Base-by-base conservation (phyloP, 2,329 filamentous ascomycete species). In the Scleromitrula shiraiana region DNA sequence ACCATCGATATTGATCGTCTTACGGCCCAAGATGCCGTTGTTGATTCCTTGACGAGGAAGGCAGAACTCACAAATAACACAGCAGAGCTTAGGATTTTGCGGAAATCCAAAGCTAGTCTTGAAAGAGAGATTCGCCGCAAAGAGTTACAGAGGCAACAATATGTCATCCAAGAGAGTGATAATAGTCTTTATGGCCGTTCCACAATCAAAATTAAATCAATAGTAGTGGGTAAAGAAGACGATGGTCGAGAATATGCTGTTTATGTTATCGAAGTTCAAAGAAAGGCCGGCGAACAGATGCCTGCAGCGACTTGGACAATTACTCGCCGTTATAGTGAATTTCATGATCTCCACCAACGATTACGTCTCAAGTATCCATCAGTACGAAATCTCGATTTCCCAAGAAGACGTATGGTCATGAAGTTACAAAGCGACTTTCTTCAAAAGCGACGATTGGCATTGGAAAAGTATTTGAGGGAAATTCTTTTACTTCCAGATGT, bases 51-150 rank as follows among this genome's bases (percentile, higher is more conserved):
- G 50, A 93, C 88, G 2, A 81, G 86, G 49, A 98, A 98, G 67
- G 93, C 94, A 0, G 93, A 98, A 64, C 71, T 98, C 44, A 98
- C 93, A 2, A 98, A 98, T 64, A 98, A 98, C 62, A 89, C 85
- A 12, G 88, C 91, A 2, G 93, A 98, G 65, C 66, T 98, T 44
- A 79, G 93, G 27, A 97, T 98, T 53, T 67, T 98, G 42, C 82
- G 85, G 46, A 98, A 98, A 65, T 96, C 89, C 1, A 95, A 93
- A 65, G 83, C 89, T 26, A 98, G 93, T 65, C 70, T 98, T 49
- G 86, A 95, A 61, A 78, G 93, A 56, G 93, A 98, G 65, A 89
- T 97, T 46, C 80, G 88, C 49, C 82, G 90, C 27, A 98, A 97
- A 64, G 91, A 97, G 66, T 77, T 98, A 61, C 93, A 98, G 64